A percentile compares a stretch with the other conserved stretches of the same genome.
Conservation (phyloP, 305 asterid species). For the Plantago rigida region DNA sequence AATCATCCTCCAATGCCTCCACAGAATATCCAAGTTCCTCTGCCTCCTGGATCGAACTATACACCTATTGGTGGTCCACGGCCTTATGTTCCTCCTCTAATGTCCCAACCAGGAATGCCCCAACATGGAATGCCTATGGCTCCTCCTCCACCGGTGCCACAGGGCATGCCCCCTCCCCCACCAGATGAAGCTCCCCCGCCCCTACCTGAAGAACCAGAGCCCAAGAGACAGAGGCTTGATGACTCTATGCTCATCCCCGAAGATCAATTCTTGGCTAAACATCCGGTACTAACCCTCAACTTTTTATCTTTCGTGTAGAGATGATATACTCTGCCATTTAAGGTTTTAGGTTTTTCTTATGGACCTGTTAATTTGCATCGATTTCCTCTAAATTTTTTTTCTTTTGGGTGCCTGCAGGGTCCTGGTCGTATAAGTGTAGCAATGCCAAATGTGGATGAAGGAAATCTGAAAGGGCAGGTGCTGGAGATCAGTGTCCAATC, state of each 20-base stretch:
- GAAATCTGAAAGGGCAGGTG: constrained; percentile 80
- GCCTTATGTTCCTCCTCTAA: constrained; percentile 32
- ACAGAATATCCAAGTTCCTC: constrained; percentile 50
- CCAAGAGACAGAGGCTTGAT: constrained; percentile 81
- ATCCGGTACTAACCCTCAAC: constrained; percentile 38
- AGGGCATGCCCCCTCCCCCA: constrained; percentile 85
- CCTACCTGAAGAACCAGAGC: constrained; percentile 88
- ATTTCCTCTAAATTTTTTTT: not conserved
- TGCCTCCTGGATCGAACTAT: constrained; percentile 80
- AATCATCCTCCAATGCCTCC: constrained; percentile 62
- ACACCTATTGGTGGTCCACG: constrained; percentile 58
- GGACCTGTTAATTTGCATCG: not conserved
- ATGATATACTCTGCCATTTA: constrained; percentile 1
- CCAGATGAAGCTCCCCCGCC: constrained; percentile 97
- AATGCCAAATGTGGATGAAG: constrained; percentile 84
- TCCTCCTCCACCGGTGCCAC: constrained; percentile 76
- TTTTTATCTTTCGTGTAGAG: constrained; percentile 1
- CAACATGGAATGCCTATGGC: constrained; percentile 31
- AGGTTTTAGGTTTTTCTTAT: not conserved
- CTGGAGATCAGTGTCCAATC: constrained; percentile 70
- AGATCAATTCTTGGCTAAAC: constrained; percentile 72
- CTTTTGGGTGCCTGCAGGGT: constrained; percentile 52
- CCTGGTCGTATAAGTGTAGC: constrained; percentile 56
- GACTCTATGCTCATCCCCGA: constrained; percentile 74
- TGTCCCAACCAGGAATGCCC: constrained; percentile 67